Conservation (phyloP, 805 yeast species). For the Lachancea sp. region DNA sequence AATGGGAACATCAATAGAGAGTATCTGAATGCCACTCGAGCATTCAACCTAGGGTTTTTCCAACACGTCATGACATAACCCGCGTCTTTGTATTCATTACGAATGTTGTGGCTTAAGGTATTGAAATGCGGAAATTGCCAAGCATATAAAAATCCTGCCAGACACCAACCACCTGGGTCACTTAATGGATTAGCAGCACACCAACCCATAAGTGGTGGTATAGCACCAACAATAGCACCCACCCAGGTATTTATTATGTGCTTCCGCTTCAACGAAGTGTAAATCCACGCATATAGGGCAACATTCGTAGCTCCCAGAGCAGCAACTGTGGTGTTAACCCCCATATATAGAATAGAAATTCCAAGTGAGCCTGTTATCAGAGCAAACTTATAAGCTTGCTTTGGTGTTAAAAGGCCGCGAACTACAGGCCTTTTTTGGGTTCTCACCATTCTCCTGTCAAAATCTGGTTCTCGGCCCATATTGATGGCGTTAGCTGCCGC, state of each 20-base stretch:
- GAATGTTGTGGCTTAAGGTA: constrained; percentile 79
- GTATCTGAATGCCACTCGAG: constrained; percentile 87
- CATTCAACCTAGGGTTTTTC: constrained; percentile 84
- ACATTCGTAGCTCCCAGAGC: constrained; percentile 75
- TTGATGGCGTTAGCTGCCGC: constrained; percentile 96
- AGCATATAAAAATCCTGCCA: constrained; percentile 83
- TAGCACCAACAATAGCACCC: constrained; percentile 97
- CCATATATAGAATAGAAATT: constrained; percentile 56
- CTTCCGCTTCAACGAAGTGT: constrained; percentile 82
- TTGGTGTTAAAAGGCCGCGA: constrained; percentile 65
- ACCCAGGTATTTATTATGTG: constrained; percentile 94
- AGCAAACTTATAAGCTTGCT: constrained; percentile 78
- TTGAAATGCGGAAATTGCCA: constrained; percentile 99
- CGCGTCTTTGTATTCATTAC: constrained; percentile 81
- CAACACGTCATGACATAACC: constrained; percentile 98
- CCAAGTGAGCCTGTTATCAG: constrained; percentile 67
- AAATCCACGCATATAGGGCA: constrained; percentile 78
- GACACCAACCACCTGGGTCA: constrained; percentile 93
- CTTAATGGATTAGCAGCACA: constrained; percentile 75
- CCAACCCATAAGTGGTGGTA: constrained; percentile 99
- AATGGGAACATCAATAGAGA: constrained; percentile 91
- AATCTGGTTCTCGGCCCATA: constrained; percentile 93
- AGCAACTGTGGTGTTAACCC: constrained; percentile 85
- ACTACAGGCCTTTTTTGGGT: constrained; percentile 89
- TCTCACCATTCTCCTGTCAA: constrained; percentile 79